Base-by-base conservation (phyloP, 176 grass and related monocot species). In the Cenchrus purpureus region DNA sequence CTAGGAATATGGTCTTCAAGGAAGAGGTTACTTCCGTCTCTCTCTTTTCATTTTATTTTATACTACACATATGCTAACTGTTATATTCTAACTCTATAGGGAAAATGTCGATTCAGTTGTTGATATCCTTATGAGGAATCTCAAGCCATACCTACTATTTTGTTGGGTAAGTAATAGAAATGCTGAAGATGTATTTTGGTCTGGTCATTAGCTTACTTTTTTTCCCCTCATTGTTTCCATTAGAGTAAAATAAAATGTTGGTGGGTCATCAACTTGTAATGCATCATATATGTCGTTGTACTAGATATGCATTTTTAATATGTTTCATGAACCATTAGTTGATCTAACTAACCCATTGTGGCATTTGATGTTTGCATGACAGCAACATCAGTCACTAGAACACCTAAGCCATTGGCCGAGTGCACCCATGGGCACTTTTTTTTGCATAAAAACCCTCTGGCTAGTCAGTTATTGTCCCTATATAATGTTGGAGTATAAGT, bases 1-100 rank as follows among this genome's bases (percentile, higher is more conserved):
- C 68, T 96, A 52, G 94, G 91, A 80, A 81, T 96, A 82, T 96
- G 94, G 94, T 97, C 94, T 1, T 97, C 94, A 22, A 94, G 92
- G 78, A 88, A 86, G 80, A 92, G 73, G 94, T 97, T 84, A 50
- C 25, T 73, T 85, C 45, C 73, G 37, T 58, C 28, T 40, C 60
- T 32, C 44, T 15, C 49, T 12, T 61, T 10, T 61, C 84, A 54
- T 57, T 10, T 65, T 83, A 51, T n/a, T 66, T 45, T 69, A 61
- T 10, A 84, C 76, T 25, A 19, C 53, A 77, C 4, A 40, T 88
- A 13, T 68, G 6, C 65, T 90, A 77, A 87, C 65, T 75, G 67
- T 71, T 53, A 52, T 44, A 43, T 69, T 40, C 15, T 80, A 72
- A 74, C 71, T 76, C 54, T 89, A 43, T 77, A 97, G 94, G 83